phyloP scores from a whole-genome alignment of 1,284 basidiomycete species.

The Trametes hirsuta region DNA sequence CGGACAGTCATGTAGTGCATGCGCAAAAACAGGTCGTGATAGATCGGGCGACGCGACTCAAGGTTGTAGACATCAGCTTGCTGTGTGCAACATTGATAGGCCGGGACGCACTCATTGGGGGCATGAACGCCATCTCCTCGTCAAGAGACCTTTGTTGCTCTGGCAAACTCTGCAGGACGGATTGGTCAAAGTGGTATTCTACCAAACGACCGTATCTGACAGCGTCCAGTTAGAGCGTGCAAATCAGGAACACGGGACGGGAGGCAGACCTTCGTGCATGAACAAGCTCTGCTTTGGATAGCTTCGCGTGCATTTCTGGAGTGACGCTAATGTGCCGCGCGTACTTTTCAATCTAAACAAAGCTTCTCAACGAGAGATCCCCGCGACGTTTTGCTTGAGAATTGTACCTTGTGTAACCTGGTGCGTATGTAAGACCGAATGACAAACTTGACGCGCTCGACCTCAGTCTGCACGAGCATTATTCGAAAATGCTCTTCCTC shows the following conservation, averaged over 20 bases:
- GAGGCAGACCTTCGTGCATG: slow-evolving; percentile 69
- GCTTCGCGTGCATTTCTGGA: slow-evolving; percentile 66
- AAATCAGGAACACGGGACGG: background rate
- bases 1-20: slow-evolving; percentile 72
- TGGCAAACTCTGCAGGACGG: slow-evolving; percentile 81
- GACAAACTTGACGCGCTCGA: slow-evolving; percentile 90
- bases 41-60: slow-evolving; percentile 79
- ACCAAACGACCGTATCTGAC: slow-evolving; percentile 72
- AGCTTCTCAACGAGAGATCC: background rate
- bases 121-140: slow-evolving; percentile 70
- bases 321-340: slow-evolving; percentile 75
- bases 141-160: slow-evolving; percentile 74
- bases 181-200: slow-evolving; percentile 72
- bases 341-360: slow-evolving; percentile 80
- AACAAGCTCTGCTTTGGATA: slow-evolving; percentile 80
- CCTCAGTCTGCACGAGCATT: slow-evolving; percentile 89
- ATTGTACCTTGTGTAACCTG: slow-evolving; percentile 76
- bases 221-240: background rate
- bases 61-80: too few relatives aligned
- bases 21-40: slow-evolving; percentile 76
- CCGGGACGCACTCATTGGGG: slow-evolving; percentile 71
- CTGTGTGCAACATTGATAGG: too few relatives aligned
- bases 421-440: slow-evolving; percentile 87
- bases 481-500: slow-evolving; percentile 92
- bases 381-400: background rate